A percentile compares a stretch with the other conserved stretches of the same genome.
Conservation (phyloP, 2,329 filamentous ascomycete genomes). For the Ophiobolus disseminans region DNA sequence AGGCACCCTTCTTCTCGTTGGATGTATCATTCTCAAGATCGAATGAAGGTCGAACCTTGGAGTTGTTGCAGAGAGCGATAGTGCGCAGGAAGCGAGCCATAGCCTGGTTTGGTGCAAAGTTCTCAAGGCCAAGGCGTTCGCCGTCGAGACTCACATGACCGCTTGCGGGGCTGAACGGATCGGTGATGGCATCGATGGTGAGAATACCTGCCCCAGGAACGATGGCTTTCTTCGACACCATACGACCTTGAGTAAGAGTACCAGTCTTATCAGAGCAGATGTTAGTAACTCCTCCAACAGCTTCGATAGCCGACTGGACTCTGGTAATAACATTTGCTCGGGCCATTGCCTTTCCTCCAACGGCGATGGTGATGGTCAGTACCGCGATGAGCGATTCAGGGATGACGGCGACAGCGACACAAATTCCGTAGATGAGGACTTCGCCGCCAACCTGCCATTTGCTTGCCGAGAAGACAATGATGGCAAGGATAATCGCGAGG, state of each 20-base stretch:
- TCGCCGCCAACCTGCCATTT: constrained; percentile 51
- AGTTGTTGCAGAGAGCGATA: constrained; percentile 50
- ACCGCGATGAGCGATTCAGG: constrained; percentile 67
- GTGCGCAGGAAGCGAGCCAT: constrained; percentile 44
- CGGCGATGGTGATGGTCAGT: constrained; percentile 69
- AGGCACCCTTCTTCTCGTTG: constrained; percentile 58
- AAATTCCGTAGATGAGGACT: constrained; percentile 57
- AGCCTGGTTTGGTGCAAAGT: constrained; percentile 26
- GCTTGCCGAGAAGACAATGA: constrained; percentile 73
- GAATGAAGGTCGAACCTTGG: constrained; percentile 40
- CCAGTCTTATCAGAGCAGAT: constrained; percentile 53
- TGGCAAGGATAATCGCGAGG: constrained; percentile 72
- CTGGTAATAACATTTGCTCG: constrained; percentile 51
- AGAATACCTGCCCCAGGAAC: constrained; percentile 45
- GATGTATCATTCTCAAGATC: constrained; percentile 54
- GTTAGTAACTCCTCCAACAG: constrained; percentile 51
- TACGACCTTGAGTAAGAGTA: constrained; percentile 51
- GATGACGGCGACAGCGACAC: constrained; percentile 56
- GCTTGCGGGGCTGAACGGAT: constrained; percentile 46
- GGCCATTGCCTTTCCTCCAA: constrained; percentile 52
- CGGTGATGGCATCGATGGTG: constrained; percentile 42
- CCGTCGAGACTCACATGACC: constrained; percentile 43
- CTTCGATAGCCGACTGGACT: constrained; percentile 50
- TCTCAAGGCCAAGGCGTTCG: constrained; percentile 31
- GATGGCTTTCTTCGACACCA: constrained; percentile 49